Evolutionary conservation across 2,329 filamentous ascomycete species (phyloP).

Genomic region (Alternaria infectoria): DNA sequence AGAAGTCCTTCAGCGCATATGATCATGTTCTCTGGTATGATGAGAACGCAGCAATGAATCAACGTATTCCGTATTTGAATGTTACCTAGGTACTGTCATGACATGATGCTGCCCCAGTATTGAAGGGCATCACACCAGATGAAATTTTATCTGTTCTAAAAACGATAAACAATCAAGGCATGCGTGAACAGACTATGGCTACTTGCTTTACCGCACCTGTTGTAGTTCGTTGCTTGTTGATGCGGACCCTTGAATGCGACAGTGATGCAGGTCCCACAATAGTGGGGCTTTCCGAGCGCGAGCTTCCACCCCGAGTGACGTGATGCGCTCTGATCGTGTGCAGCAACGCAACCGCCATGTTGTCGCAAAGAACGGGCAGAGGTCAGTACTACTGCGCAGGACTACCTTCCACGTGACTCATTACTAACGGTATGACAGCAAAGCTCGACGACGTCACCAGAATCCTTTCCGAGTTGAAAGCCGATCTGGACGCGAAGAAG

Average conservation of each 20-base stretch:
- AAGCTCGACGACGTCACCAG: conserved; percentile 73
- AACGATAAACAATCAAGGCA: not conserved
- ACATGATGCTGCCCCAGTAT: not conserved
- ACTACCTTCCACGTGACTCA: too few relatives aligned
- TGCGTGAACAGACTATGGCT: not conserved
- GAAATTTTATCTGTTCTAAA: not conserved
- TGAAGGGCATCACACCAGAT: not conserved
- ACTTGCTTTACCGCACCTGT: not conserved
- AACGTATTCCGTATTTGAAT: not conserved
- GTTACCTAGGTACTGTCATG: not conserved
- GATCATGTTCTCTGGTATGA: not conserved
- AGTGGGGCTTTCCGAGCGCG: conserved; percentile 13
- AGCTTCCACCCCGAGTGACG: conserved; percentile 6
- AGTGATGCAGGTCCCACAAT: conserved; percentile 9
- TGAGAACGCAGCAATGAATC: not conserved
- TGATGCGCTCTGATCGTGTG: not conserved
- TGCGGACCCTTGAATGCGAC: conserved; percentile 3
- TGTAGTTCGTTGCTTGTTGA: not conserved
- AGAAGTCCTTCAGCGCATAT: not conserved
- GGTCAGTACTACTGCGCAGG: conserved; percentile 3
- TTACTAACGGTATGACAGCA: conserved; percentile 50
- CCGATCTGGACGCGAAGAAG: conserved; percentile 66
- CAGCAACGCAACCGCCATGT: conserved; percentile 1
- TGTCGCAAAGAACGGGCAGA: conserved; percentile 25
- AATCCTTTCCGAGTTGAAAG: conserved; percentile 66